A percentile compares a stretch with the other conserved stretches of the same genome.
phyloP scores from a whole-genome alignment of 495 filamentous ascomycete genomes.

The Jackrogersella minutella region DNA sequence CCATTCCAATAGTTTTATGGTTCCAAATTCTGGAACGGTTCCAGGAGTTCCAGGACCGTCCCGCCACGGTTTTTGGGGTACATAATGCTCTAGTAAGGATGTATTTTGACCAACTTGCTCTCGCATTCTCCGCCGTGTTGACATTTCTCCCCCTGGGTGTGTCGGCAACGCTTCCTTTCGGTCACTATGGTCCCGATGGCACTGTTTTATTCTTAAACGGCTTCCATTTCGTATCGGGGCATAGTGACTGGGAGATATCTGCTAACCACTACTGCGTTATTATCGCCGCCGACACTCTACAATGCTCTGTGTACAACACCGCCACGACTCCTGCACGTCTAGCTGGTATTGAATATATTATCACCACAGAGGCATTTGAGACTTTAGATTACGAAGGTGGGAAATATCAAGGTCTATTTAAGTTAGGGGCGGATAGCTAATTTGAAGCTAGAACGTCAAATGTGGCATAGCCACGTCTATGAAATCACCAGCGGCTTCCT shows the following conservation, averaged over 20 bases:
- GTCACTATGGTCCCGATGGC: slow-evolving; percentile 40
- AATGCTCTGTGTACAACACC: slow-evolving; percentile 43
- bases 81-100: too few species aligned
- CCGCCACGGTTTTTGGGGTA: too few species aligned
- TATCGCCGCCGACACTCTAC: slow-evolving; percentile 41
- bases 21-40: too few species aligned
- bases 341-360: slow-evolving; percentile 44
- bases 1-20: too few species aligned
- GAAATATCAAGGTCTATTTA: neutral
- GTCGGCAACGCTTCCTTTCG: slow-evolving; percentile 39
- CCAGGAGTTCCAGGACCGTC: too few species aligned
- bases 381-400: slow-evolving; percentile 41
- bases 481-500: slow-evolving; percentile 52
- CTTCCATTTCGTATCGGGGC: slow-evolving; percentile 51
- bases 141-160: slow-evolving; percentile 18
- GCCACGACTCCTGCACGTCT: slow-evolving; percentile 39
- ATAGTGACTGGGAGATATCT: slow-evolving; percentile 43
- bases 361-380: slow-evolving; percentile 37
- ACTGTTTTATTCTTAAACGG: slow-evolving; percentile 49
- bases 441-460: slow-evolving; percentile 35
- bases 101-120: neutral
- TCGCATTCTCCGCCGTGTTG: slow-evolving; percentile 11
- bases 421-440: neutral
- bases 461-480: slow-evolving; percentile 52
- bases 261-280: slow-evolving; percentile 52